Conservation (phyloP, 1,284 basidiomycete species). For the Irpex rosettiformis region DNA sequence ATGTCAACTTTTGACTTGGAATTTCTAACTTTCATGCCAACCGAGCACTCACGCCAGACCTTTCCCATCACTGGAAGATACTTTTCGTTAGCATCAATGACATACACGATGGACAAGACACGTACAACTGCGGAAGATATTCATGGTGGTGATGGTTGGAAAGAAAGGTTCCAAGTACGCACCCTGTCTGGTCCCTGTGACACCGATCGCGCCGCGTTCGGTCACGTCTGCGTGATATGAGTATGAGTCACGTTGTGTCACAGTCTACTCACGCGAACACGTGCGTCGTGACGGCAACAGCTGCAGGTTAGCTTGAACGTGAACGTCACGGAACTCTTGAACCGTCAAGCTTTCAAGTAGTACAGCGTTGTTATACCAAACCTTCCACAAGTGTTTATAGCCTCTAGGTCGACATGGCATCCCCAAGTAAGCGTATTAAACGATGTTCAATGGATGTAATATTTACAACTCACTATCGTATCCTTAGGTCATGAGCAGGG, state of each 20-base stretch:
- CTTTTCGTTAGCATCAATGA: slow-evolving; percentile 9
- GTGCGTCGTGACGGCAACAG: too few species aligned
- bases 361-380: too few species aligned
- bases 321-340: slow-evolving; percentile 11
- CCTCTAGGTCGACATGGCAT: too few species aligned
- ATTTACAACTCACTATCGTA: background rate
- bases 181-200: slow-evolving; percentile 7
- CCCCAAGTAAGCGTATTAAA: slow-evolving; percentile 1
- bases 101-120: slow-evolving; percentile 20
- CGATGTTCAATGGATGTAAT: background rate
- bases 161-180: slow-evolving; percentile 15
- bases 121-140: slow-evolving; percentile 81
- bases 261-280: too few species aligned
- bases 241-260: background rate
- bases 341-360: slow-evolving; percentile 16
- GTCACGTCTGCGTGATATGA: slow-evolving; percentile 1
- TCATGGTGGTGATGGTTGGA: slow-evolving; percentile 46
- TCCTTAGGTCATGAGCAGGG: background rate
- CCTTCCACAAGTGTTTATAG: too few species aligned
- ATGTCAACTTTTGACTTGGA: slow-evolving; percentile 20
- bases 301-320: too few species aligned
- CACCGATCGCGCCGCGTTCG: slow-evolving; percentile 9
- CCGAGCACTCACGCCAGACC: slow-evolving; percentile 82
- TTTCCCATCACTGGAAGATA: slow-evolving; percentile 73
- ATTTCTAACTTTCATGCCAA: background rate